Evolutionary conservation across 1,284 basidiomycete genomes (phyloP), one percentile per base, ranked within the genome.

Genomic region (Neonothopanus nambi): DNA sequence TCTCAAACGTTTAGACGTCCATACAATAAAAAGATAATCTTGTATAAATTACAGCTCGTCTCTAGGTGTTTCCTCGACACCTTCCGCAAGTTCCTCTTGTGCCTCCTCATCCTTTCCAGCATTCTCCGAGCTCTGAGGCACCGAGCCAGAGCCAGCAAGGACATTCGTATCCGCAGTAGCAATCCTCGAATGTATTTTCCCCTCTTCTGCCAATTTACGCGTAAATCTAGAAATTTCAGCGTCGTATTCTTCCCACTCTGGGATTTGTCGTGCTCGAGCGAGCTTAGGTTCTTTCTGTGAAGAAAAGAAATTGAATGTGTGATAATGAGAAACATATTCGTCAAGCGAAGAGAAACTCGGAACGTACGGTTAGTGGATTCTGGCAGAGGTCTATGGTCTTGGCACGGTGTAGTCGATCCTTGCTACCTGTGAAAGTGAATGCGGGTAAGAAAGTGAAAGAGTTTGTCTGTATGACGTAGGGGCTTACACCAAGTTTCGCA

Each of bases 241-340:
- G 63, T 98, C 96, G 65, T 98, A 98, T 42, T 81, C 80, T 56
- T 95, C 94, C 97, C 96, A 99, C 70, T 99, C 96, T 0, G 96
- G 95, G 50, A 99, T 98, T 64, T 95, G 87, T 36, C 95, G 83
- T 1, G 96, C 97, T 30, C 96, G 82, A 8, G 87, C 82, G 8
- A 99, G 79, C 70, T 99, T 99, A 2, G 95, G 95, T 67, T 98
- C 95, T 85, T 97, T 96, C 89, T 94, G 69, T 61, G 56, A 17
- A 13, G 26, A n/a, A 48, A 36, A 35, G n/a, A n/a, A n/a, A n/a
- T n/a, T n/a, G n/a, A n/a, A n/a, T n/a, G n/a, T n/a, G n/a, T n/a
- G n/a, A n/a, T n/a, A n/a, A n/a, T n/a, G n/a, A n/a, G n/a, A n/a
- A n/a, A n/a, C n/a, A n/a, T n/a, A n/a, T n/a, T n/a, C n/a, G n/a